Percentiles rank a stretch among this genome's conserved stretches.
These are phyloP conservation scores for Trypanosoma theileri DNA, from an alignment of 208 protist species.

Conservation along the genomic window DNA sequence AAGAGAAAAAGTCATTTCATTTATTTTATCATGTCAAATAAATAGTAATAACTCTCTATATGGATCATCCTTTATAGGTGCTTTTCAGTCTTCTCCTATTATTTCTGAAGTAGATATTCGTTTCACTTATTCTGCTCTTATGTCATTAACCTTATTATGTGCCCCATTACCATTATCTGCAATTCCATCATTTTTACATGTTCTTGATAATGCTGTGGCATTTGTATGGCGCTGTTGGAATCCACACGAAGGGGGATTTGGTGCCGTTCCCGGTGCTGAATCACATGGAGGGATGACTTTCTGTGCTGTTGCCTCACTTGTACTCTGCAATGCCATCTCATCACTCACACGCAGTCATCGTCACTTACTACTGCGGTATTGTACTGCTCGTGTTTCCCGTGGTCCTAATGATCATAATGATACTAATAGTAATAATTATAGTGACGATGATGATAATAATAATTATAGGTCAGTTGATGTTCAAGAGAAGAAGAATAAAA, in stretches of 20 bases:
- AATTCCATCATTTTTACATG: background rate
- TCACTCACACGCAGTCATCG: slow-evolving; percentile 11
- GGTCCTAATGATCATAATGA: slow-evolving; percentile 17
- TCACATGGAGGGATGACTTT: slow-evolving; percentile 77
- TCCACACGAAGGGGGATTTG: slow-evolving; percentile 63
- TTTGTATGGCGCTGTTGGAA: slow-evolving; percentile 40
- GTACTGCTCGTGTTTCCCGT: slow-evolving; percentile 1
- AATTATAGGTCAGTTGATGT: background rate
- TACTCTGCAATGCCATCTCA: slow-evolving; percentile 27
- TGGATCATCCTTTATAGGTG: slow-evolving; percentile 15
- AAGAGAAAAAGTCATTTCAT: slow-evolving; percentile 10
- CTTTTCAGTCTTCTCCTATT: slow-evolving; percentile 14
- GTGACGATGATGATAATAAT: slow-evolving; percentile 13
- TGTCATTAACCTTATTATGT: slow-evolving; percentile 23
- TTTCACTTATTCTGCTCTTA: slow-evolving; percentile 31
- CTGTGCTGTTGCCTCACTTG: slow-evolving; percentile 70
- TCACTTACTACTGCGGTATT: slow-evolving; percentile 20
- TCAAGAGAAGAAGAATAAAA: background rate
- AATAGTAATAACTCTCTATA: background rate
- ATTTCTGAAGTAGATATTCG: slow-evolving; percentile 25
- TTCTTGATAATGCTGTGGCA: slow-evolving; percentile 3
- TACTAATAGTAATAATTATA: background rate
- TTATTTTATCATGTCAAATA: slow-evolving; percentile 23
- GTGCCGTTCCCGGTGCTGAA: slow-evolving; percentile 38
- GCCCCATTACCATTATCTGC: background rate